Conservation (phyloP, 2,329 filamentous ascomycete genomes). For the Erysiphe neolycopersici region DNA sequence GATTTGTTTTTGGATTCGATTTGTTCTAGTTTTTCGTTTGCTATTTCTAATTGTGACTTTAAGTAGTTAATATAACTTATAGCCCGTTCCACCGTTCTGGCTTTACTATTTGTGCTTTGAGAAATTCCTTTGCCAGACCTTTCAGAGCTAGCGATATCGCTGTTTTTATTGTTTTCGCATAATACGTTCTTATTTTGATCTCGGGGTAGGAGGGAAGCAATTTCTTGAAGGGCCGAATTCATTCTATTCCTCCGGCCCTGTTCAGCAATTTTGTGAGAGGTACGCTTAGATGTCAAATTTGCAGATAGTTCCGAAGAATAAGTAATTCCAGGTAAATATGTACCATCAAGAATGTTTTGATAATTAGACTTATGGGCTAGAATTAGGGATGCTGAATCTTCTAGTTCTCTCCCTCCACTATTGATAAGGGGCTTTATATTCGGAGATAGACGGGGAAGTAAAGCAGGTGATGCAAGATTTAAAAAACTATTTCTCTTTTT, state of each 20-base stretch:
- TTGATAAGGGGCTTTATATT: constrained; percentile 81
- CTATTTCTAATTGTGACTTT: constrained; percentile 42
- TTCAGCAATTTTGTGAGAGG: constrained; percentile 93
- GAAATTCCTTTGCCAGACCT: constrained; percentile 18
- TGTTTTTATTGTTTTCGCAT: constrained; percentile 14
- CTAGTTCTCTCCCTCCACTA: constrained; percentile 24
- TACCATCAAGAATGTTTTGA: constrained; percentile 88
- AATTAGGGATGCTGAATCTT: constrained; percentile 41
- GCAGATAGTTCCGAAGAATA: constrained; percentile 82
- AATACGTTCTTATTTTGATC: constrained; percentile 17
- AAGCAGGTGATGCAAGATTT: constrained; percentile 57
- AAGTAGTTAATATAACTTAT: constrained; percentile 84
- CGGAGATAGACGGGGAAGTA: constrained; percentile 73
- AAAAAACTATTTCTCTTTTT: constrained; percentile 51
- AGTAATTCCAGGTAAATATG: constrained; percentile 62
- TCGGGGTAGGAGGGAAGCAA: constrained; percentile 58
- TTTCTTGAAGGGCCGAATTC: constrained; percentile 77
- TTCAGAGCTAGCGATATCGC: constrained; percentile 20
- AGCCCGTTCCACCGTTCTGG: constrained; percentile 88
- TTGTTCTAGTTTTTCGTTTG: constrained; percentile 27
- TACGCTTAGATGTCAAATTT: constrained; percentile 84
- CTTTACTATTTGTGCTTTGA: constrained; percentile 56
- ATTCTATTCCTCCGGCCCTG: constrained; percentile 88
- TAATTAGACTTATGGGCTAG: constrained; percentile 93
- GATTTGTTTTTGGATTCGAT: constrained; percentile 6